These are phyloP conservation scores for Coniochaeta prunicola DNA, from an alignment of 2,329 filamentous ascomycete genomes.

Conservation along the genomic window DNA sequence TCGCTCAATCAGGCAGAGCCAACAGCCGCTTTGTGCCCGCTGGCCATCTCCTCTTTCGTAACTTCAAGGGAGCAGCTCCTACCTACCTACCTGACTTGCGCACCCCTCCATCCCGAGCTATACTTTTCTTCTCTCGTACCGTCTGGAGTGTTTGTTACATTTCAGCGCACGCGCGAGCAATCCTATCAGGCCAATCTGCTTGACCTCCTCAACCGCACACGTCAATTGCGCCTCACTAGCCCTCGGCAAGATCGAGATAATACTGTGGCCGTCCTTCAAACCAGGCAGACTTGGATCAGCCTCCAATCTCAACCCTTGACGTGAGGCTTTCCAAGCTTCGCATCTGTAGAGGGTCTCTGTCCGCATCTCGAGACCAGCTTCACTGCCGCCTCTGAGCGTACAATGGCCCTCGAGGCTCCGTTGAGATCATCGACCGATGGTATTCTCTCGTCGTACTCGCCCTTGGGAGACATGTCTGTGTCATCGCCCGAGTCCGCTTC, in stretches of 20 bases:
- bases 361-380: neutral
- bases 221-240: neutral
- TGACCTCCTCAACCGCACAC: neutral
- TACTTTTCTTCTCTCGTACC: neutral
- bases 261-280: neutral
- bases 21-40: conserved; percentile 2
- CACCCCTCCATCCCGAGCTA: conserved; percentile 1
- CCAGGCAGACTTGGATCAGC: neutral
- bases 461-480: conserved; percentile 47
- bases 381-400: conserved; percentile 8
- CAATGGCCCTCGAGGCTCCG: conserved; percentile 56
- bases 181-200: neutral
- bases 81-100: neutral
- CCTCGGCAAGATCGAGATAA: neutral
- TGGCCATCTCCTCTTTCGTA: neutral
- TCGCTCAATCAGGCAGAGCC: neutral
- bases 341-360: neutral
- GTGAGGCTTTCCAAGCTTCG: neutral
- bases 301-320: neutral
- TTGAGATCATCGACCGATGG: conserved; percentile 55
- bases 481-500: conserved; percentile 46
- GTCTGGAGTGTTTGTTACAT: neutral
- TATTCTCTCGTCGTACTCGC: conserved; percentile 45
- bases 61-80: conserved; percentile 2
- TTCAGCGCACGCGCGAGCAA: neutral